phyloP scores from a whole-genome alignment of 306 rosid genomes.

The Clitoria ternatea region DNA sequence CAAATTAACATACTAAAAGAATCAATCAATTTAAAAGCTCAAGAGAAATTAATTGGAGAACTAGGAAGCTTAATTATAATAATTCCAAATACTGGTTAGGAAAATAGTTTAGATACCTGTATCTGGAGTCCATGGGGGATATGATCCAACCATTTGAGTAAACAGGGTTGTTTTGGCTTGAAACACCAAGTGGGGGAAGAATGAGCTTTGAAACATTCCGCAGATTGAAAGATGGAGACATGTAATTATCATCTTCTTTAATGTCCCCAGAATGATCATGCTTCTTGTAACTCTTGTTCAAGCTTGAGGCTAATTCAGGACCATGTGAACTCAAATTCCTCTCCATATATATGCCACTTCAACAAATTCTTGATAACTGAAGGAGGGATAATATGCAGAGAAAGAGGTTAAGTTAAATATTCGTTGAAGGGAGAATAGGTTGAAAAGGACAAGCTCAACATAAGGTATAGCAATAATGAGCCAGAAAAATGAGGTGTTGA shows the following conservation, averaged over 20 bases:
- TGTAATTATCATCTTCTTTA: conserved; percentile 23
- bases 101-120: too few species aligned
- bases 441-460: not conserved
- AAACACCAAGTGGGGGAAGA: conserved; percentile 88
- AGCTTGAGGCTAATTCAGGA: conserved; percentile 24
- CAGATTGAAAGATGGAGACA: conserved; percentile 39
- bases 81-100: too few species aligned
- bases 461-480: conserved; percentile 13
- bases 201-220: conserved; percentile 71
- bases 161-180: conserved; percentile 46
- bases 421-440: conserved; percentile 9
- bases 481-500: conserved; percentile 19
- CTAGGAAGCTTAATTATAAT: too few species aligned
- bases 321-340: conserved; percentile 21
- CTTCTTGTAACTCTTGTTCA: conserved; percentile 14
- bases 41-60: too few species aligned
- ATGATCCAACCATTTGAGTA: conserved; percentile 58
- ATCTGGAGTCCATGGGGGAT: conserved; percentile 81
- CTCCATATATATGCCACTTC: conserved; percentile 43
- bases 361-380: not conserved
- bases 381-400: not conserved
- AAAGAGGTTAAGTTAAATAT: not conserved
- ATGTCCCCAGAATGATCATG: conserved; percentile 1
- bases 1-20: too few species aligned
- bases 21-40: not conserved